These are phyloP conservation scores for Diutina scorzettiae DNA, from an alignment of 1,139 yeast genomes.

Conservation along the genomic window DNA sequence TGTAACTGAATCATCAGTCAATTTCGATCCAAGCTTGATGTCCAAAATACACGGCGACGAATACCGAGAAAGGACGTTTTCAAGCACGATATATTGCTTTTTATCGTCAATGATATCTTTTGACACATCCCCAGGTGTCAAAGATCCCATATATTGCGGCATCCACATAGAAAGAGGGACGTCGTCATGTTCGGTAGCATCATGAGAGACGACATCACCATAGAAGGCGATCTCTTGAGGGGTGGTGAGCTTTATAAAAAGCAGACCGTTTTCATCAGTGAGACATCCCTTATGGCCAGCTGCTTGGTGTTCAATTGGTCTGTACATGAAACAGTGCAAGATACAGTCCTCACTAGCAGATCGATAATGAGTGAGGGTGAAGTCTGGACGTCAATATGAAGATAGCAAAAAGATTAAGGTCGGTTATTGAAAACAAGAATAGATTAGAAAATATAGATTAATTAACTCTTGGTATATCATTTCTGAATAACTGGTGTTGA, in stretches of 20 bases:
- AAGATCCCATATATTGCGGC: slow-evolving; percentile 29
- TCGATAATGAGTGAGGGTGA: too few relatives aligned
- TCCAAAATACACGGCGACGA: slow-evolving; percentile 64
- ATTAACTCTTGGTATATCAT: too few relatives aligned
- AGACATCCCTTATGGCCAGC: slow-evolving; percentile 89
- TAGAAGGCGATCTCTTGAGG: slow-evolving; percentile 67
- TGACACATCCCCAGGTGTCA: slow-evolving; percentile 19
- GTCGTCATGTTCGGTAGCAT: slow-evolving; percentile 21
- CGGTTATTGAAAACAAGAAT: too few relatives aligned
- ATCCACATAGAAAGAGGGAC: slow-evolving; percentile 41
- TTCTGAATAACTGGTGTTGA: too few relatives aligned
- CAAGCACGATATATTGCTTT: slow-evolving; percentile 48
- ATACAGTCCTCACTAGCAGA: too few relatives aligned
- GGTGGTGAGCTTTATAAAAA: slow-evolving; percentile 61
- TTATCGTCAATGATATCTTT: neutral
- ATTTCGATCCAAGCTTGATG: slow-evolving; percentile 62
- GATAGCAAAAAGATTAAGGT: too few relatives aligned
- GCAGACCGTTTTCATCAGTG: slow-evolving; percentile 37
- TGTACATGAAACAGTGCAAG: too few relatives aligned
- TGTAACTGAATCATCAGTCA: slow-evolving; percentile 44
- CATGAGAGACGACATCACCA: slow-evolving; percentile 16
- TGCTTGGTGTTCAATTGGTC: slow-evolving; percentile 33
- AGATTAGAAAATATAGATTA: too few relatives aligned
- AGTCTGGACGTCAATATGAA: too few relatives aligned
- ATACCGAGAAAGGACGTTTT: slow-evolving; percentile 55